A percentile compares a stretch with the other conserved stretches of the same genome.
phyloP scores from a whole-genome alignment of 2,329 filamentous ascomycete genomes.

The Alternaria gansuensis region DNA sequence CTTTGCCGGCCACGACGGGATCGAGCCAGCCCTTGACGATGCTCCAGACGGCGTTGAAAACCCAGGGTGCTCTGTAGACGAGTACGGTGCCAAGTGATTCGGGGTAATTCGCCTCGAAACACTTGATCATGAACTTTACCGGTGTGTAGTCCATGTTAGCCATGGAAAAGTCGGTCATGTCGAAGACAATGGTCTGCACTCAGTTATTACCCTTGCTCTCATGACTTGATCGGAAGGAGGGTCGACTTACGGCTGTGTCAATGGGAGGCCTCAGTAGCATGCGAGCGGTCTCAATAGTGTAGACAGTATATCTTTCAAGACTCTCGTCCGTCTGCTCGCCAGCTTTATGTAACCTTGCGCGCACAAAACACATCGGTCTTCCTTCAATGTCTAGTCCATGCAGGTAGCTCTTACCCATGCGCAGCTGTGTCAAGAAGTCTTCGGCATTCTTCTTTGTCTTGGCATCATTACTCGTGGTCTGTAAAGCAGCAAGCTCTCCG shows the following conservation, averaged over 20 bases:
- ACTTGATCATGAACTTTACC: conserved; percentile 99
- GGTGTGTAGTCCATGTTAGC: conserved; percentile 98
- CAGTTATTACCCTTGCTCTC: conserved; percentile 7
- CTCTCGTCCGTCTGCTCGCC: conserved; percentile 84
- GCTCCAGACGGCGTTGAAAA: conserved; percentile 97
- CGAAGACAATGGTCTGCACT: conserved; percentile 84
- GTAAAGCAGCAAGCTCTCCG: conserved; percentile 62
- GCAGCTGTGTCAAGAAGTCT: conserved; percentile 83
- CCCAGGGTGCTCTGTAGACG: conserved; percentile 95
- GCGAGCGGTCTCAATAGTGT: conserved; percentile 91
- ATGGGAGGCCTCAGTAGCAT: conserved; percentile 80
- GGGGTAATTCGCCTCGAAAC: conserved; percentile 98
- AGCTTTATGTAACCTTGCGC: conserved; percentile 80
- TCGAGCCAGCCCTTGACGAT: conserved; percentile 97
- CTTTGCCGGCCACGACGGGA: conserved; percentile 91
- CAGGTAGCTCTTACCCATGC: conserved; percentile 91
- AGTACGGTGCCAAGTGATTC: conserved; percentile 89
- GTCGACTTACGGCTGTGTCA: conserved; percentile 82
- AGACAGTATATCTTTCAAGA: conserved; percentile 90
- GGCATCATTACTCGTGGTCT: conserved; percentile 68
- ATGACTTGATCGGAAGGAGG: not conserved
- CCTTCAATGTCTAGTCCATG: conserved; percentile 87
- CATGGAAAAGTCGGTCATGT: conserved; percentile 93
- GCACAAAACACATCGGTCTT: conserved; percentile 85
- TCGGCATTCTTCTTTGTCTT: conserved; percentile 72